These are phyloP conservation scores for Fabrea salina DNA, from an alignment of 169 alveolate species.

Conservation along the genomic window DNA sequence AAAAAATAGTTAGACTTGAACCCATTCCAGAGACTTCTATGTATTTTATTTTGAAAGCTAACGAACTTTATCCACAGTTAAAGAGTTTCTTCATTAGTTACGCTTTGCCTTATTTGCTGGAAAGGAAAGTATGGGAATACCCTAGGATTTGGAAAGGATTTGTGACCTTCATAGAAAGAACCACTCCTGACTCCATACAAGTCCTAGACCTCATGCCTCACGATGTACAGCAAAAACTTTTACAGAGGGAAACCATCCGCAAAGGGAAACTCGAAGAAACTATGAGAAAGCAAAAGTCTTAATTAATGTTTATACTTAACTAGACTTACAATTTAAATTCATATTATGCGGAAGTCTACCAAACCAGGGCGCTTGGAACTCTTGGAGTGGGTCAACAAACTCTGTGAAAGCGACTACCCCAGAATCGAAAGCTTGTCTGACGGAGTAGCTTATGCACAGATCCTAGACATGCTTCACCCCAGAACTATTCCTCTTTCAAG, in stretches of 20 bases:
- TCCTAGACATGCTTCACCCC: slow-evolving; percentile 67
- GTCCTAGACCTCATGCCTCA: slow-evolving; percentile 23
- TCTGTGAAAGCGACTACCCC: slow-evolving; percentile 68
- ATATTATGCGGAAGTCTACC: slow-evolving; percentile 37
- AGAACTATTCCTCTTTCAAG: slow-evolving; percentile 40
- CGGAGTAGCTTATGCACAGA: slow-evolving; percentile 68
- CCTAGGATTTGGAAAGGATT: slow-evolving; percentile 5
- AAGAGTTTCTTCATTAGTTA: slow-evolving; percentile 10
- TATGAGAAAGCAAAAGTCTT: not conserved
- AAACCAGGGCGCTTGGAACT: slow-evolving; percentile 62
- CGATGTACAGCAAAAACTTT: not conserved
- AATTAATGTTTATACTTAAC: too few species aligned
- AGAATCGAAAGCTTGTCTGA: slow-evolving; percentile 73
- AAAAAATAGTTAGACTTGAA: slow-evolving; percentile 3
- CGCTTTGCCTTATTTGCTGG: slow-evolving; percentile 13
- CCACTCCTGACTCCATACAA: slow-evolving; percentile 19
- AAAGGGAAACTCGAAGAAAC: slow-evolving; percentile 31
- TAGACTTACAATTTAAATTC: too few species aligned
- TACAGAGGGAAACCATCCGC: not conserved
- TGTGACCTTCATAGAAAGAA: slow-evolving; percentile 19
- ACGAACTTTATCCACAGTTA: slow-evolving; percentile 11
- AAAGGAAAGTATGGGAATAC: slow-evolving; percentile 10
- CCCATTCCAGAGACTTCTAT: not conserved
- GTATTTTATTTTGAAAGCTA: slow-evolving; percentile 28
- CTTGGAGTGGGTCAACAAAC: slow-evolving; percentile 71